Conservation (phyloP, 305 asterid genomes). For the Plantago coronopus region DNA sequence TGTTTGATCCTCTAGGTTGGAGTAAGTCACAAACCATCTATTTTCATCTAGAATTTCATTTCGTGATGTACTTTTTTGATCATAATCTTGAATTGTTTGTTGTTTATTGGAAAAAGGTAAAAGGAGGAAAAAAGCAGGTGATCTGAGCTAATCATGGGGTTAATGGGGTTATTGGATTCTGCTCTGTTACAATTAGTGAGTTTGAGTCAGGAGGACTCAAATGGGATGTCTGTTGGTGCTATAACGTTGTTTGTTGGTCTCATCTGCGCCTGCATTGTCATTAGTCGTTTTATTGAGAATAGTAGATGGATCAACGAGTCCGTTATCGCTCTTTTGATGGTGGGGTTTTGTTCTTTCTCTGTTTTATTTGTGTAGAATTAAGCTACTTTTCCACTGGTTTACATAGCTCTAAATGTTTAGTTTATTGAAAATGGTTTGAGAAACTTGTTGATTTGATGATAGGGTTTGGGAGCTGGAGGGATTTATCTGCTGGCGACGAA, state of each 20-base stretch:
- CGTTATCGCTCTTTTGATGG: conserved; percentile 46
- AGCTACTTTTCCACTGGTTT: background rate
- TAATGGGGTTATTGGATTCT: too few relatives aligned
- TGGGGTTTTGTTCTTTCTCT: conserved; percentile 24
- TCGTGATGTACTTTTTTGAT: too few relatives aligned
- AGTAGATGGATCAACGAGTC: conserved; percentile 64
- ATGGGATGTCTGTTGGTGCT: conserved; percentile 36
- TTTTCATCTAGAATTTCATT: too few relatives aligned
- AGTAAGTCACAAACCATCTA: too few relatives aligned
- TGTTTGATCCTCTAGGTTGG: too few relatives aligned
- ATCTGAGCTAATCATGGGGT: too few relatives aligned
- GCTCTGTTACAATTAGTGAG: too few relatives aligned
- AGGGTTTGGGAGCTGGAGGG: conserved; percentile 56
- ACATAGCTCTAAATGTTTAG: too few relatives aligned
- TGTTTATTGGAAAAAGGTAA: too few relatives aligned
- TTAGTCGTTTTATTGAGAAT: conserved; percentile 55
- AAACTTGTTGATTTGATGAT: conserved; percentile 9
- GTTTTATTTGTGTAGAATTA: background rate
- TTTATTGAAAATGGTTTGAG: too few relatives aligned
- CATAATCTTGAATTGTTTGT: too few relatives aligned
- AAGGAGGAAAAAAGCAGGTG: too few relatives aligned
- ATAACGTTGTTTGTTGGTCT: conserved; percentile 50
- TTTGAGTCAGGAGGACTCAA: conserved; percentile 17
- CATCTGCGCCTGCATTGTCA: conserved; percentile 48
- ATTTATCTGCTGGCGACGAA: conserved; percentile 34